These are phyloP conservation scores for Erythrobasidium hasegawianum DNA, from an alignment of 1,284 basidiomycete species.

Conservation along the genomic window DNA sequence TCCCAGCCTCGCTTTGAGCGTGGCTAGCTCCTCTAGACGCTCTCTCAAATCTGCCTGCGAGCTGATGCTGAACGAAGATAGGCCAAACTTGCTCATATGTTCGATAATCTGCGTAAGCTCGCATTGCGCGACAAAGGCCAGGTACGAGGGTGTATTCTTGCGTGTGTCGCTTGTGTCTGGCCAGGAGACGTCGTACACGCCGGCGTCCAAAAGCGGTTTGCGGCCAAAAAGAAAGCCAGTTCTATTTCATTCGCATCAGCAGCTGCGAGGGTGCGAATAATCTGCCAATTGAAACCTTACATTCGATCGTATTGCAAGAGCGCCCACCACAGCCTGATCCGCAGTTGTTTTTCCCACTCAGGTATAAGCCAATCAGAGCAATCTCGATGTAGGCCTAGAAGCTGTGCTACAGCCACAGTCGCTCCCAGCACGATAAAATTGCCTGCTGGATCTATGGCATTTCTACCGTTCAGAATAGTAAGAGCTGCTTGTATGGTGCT, in stretches of 20 bases:
- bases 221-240: conserved; percentile 34
- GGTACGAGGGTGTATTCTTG: background rate
- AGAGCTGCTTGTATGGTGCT: conserved; percentile 42
- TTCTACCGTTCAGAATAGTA: conserved; percentile 40
- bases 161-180: background rate
- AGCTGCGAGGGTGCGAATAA: too few relatives aligned
- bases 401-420: conserved; percentile 36
- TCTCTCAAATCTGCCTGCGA: too few relatives aligned
- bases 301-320: conserved; percentile 46
- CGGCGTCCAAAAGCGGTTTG: conserved; percentile 8
- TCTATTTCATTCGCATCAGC: background rate
- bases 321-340: conserved; percentile 49
- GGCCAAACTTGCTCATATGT: background rate
- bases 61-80: too few relatives aligned
- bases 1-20: too few relatives aligned
- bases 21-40: too few relatives aligned
- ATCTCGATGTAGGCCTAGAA: conserved; percentile 45
- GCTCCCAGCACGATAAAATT: conserved; percentile 39
- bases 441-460: conserved; percentile 39
- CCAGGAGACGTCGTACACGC: conserved; percentile 15
- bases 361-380: conserved; percentile 48
- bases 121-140: background rate
- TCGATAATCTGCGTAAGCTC: background rate
- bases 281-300: too few relatives aligned
- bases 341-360: conserved; percentile 47